These are phyloP conservation scores for Monilinia laxa DNA, from an alignment of 2,329 filamentous ascomycete species.

Conservation along the genomic window DNA sequence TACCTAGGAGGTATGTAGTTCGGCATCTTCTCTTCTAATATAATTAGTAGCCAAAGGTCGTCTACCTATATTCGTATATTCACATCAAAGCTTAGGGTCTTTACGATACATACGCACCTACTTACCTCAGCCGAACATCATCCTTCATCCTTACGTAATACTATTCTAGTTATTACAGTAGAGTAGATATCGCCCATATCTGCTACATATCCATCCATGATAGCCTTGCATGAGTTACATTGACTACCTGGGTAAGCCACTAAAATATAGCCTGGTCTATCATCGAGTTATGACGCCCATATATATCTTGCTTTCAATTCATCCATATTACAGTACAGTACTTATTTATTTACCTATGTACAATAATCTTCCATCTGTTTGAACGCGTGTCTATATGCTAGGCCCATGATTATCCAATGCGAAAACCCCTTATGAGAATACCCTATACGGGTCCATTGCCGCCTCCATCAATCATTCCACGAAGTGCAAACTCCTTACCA, in stretches of 20 bases:
- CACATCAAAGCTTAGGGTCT: neutral
- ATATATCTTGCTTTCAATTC: neutral
- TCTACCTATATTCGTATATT: neutral
- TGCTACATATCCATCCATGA: neutral
- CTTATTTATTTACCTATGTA: no score
- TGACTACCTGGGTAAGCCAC: neutral
- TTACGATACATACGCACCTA: neutral
- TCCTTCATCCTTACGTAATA: neutral
- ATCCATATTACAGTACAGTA: neutral
- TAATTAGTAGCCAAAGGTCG: no score
- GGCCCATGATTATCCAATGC: slow-evolving; percentile 47
- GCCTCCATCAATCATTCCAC: slow-evolving; percentile 70
- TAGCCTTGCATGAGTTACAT: neutral
- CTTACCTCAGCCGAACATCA: neutral
- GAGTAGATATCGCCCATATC: no score
- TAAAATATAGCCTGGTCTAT: neutral
- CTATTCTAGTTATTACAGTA: no score
- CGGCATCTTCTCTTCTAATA: neutral
- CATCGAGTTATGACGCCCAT: slow-evolving; percentile 8
- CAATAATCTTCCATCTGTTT: slow-evolving; percentile 6
- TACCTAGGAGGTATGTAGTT: no score
- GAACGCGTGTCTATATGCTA: slow-evolving; percentile 5
- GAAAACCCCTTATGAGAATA: slow-evolving; percentile 77
- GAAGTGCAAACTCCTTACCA: slow-evolving; percentile 64
- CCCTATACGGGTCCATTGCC: slow-evolving; percentile 85